Base-by-base conservation (phyloP, 495 filamentous ascomycete species). In the Chaetomium cochliodes region DNA sequence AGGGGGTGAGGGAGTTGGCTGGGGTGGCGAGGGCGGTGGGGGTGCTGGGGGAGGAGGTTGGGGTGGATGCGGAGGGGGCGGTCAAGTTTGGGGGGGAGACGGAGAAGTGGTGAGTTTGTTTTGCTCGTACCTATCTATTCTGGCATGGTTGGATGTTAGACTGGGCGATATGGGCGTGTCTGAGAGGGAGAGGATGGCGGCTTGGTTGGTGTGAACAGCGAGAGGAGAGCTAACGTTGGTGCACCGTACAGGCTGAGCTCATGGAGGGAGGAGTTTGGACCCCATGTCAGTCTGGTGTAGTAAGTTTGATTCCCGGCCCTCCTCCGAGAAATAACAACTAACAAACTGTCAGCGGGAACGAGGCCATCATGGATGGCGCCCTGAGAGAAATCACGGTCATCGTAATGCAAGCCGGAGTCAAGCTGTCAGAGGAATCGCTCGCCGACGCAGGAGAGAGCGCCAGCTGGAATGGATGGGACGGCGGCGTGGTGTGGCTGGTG, bases 201-300 rank as follows among this genome's bases (percentile, higher is more conserved):
- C 8, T 5, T 37, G 33, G 33, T 11, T 41, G 33, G 6, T 16
- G 39, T 46, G 41, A 22, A n/a, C n/a, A 9, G n/a, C 4, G 20
- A 39, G 18, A 25, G 16, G 5, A 26, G 11, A 0, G 39, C 50
- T 54, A 16, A 55, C 18, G 50, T 11, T 44, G 16, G 11, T 30
- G 28, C 28, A 30, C 28, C 28, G 28, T 28, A 2, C 7, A 64
- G 62, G 63, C 41, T 74, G 56, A 53, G 52, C n/a, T 30, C 47
- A 51, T 76, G 73, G 73, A 18, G 56, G 26, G 18, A 30, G 52
- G 69, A 33, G 23, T 76, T 60, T 64, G 72, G 67, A 37, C 70
- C 72, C 47, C 73, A 76, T 62, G 57, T 76, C 33, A 74, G 72
- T 61, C 57, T 76, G 65, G 67, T 73, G 55, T 76, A 76, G 73